Evolutionary conservation across 352 stramenopile genomes (phyloP).

Genomic region (Bremia lactucae): DNA sequence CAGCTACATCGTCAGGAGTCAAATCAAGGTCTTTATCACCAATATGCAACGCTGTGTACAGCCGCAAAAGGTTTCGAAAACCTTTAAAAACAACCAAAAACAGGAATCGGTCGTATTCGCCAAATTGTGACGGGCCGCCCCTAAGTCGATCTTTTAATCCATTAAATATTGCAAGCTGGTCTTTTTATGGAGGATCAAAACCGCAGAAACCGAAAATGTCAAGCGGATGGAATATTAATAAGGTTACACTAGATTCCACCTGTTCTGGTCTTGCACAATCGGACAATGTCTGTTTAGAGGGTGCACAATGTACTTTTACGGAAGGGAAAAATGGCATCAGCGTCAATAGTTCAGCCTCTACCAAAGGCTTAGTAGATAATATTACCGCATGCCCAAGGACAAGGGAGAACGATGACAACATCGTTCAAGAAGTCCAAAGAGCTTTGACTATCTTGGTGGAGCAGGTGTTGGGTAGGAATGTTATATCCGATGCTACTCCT

Average conservation of each 20-base stretch:
- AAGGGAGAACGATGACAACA: conserved; percentile 1
- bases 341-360: neutral
- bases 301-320: conserved; percentile 14
- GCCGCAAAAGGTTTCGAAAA: conserved; percentile 28
- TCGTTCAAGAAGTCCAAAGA: conserved; percentile 6
- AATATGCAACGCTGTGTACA: conserved; percentile 1
- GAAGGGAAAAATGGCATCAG: conserved; percentile 9
- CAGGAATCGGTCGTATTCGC: conserved; percentile 12
- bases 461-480: conserved; percentile 9
- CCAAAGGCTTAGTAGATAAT: too few relatives aligned
- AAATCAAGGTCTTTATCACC: conserved; percentile 1
- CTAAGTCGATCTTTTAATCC: conserved; percentile 6
- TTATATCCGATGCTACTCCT: neutral
- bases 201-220: conserved; percentile 4
- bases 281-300: conserved; percentile 9
- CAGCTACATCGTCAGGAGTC: conserved; percentile 2
- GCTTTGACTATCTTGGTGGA: conserved; percentile 15
- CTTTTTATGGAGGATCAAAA: conserved; percentile 14
- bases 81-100: conserved; percentile 24
- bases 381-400: neutral
- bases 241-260: neutral
- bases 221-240: too few relatives aligned
- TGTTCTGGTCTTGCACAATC: conserved; percentile 1
- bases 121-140: conserved; percentile 8
- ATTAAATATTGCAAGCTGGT: conserved; percentile 4